Percentiles rank a stretch among this genome's conserved stretches.
phyloP scores from a whole-genome alignment of 2,329 filamentous ascomycete genomes.

The Endothia cerciana region DNA sequence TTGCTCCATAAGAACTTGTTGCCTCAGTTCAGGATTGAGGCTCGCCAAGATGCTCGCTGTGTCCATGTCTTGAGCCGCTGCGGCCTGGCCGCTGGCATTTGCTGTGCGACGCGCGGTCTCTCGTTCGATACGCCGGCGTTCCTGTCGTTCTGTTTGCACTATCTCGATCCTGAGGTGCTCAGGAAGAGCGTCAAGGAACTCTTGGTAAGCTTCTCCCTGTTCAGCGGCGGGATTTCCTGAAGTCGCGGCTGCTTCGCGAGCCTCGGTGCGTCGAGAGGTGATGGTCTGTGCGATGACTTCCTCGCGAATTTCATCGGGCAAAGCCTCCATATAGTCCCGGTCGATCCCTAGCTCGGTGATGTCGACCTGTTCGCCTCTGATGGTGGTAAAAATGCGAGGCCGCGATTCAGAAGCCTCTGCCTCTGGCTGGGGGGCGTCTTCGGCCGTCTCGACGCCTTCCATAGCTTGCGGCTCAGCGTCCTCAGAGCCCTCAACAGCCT shows the following conservation, averaged over 20 bases:
- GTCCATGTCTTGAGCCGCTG: slow-evolving; percentile 73
- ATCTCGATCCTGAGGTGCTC: slow-evolving; percentile 89
- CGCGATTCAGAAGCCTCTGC: slow-evolving; percentile 51
- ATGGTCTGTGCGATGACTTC: slow-evolving; percentile 94
- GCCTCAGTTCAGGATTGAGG: slow-evolving; percentile 80
- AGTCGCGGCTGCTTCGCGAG: slow-evolving; percentile 63
- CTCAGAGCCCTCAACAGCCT: slow-evolving; percentile 49
- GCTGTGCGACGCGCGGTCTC: slow-evolving; percentile 76
- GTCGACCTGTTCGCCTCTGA: slow-evolving; percentile 85
- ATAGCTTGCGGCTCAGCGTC: slow-evolving; percentile 46
- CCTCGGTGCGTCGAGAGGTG: slow-evolving; percentile 79
- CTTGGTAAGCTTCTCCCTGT: slow-evolving; percentile 80
- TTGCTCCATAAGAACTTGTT: slow-evolving; percentile 88
- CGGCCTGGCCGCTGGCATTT: slow-evolving; percentile 57
- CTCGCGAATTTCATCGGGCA: slow-evolving; percentile 95
- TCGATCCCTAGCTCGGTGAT: slow-evolving; percentile 96
- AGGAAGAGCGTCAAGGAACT: slow-evolving; percentile 91
- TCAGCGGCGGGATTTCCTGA: slow-evolving; percentile 64
- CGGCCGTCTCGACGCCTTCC: slow-evolving; percentile 68
- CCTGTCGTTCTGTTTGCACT: slow-evolving; percentile 85
- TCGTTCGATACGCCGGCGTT: slow-evolving; percentile 84
- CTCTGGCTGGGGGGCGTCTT: slow-evolving; percentile 37
- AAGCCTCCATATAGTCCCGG: slow-evolving; percentile 88
- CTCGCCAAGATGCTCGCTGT: slow-evolving; percentile 90
- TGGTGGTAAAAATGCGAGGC: slow-evolving; percentile 76